phyloP scores from a whole-genome alignment of 2,329 filamentous ascomycete species.

The Epichloe gansuensis region DNA sequence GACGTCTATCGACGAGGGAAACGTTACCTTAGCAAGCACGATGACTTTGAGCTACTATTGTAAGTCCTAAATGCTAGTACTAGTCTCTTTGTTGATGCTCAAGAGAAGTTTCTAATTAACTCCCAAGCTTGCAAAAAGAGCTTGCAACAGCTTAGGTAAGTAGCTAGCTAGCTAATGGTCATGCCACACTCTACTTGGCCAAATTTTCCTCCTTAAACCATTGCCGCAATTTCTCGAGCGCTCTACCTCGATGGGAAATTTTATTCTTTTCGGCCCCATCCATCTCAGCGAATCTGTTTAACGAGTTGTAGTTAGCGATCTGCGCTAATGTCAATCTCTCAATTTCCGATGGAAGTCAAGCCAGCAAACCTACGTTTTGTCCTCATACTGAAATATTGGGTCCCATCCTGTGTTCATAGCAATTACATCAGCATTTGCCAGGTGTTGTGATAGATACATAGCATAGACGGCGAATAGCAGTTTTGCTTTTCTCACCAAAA shows the following conservation, averaged over 20 bases:
- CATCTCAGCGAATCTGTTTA: conserved; percentile 76
- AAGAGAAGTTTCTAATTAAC: not conserved
- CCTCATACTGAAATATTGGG: conserved; percentile 86
- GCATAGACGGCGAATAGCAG: not conserved
- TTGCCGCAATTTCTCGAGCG: conserved; percentile 70
- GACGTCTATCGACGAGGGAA: conserved; percentile 61
- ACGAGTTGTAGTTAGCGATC: not conserved
- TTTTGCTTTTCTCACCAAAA: conserved; percentile 53
- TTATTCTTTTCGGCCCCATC: conserved; percentile 75
- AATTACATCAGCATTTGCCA: not conserved
- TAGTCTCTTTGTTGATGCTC: not conserved
- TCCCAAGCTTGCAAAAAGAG: not conserved
- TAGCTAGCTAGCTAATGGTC: not conserved
- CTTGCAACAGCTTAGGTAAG: not conserved
- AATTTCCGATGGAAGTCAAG: not conserved
- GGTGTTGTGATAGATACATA: not conserved
- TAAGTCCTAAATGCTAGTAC: conserved; percentile 24
- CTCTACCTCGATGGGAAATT: conserved; percentile 81
- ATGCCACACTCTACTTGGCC: not conserved
- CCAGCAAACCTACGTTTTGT: conserved; percentile 51
- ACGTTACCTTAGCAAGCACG: conserved; percentile 55
- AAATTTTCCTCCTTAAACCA: conserved; percentile 43
- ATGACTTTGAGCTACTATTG: conserved; percentile 70
- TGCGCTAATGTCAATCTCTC: not conserved
- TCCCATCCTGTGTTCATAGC: conserved; percentile 67